Evolutionary conservation across 1,284 basidiomycete species (phyloP), one percentile per base, ranked within the genome.

Genomic region (Puccinia novopanici): DNA sequence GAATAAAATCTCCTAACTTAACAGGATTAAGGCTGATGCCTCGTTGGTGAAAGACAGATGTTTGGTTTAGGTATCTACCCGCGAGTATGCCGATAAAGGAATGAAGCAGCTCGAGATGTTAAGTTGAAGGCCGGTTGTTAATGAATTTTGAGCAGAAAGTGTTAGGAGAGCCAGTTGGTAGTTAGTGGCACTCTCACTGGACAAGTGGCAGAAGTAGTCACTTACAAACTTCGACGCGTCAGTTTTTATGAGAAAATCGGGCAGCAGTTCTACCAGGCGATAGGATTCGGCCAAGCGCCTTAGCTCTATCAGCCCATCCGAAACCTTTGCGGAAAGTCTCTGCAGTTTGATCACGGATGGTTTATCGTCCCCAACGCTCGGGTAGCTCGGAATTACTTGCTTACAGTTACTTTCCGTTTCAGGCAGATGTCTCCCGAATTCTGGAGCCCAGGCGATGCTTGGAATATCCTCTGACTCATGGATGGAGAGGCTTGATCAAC

Each of bases 141-240:
- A 48, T 48, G 8, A 61, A 61, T 61, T 61, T 37, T 15, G 59
- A 12, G 30, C 34, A 5, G 34, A 17, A 37, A 37, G 15, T 19
- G 8, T 61, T 61, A 61, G 17, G 59, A 61, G 27, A 61, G 59
- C 19, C 13, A 55, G 52, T 22, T 55, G n/a, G 22, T 2, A n/a
- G n/a, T n/a, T n/a, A 55, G 52, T 55, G 52, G 52, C n/a, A 55
- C 52, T 55, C 52, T 55, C n/a, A 19, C 52, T n/a, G 22, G n/a
- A 12, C 10, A 17, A 37, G 34, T 61, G 59, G 52, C 50, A 4
- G 34, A 12, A 48, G 45, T 13, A 19, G 45, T 48, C 17, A 48
- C 17, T 48, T 48, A 48, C 12, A 48, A 48, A 48, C 17, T 48
- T 12, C 10, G 45, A 48, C 45, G 45, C 45, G 45, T 48, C 45